Conservation (phyloP, 179 eudicot genomes). For the Silene vulgaris region DNA sequence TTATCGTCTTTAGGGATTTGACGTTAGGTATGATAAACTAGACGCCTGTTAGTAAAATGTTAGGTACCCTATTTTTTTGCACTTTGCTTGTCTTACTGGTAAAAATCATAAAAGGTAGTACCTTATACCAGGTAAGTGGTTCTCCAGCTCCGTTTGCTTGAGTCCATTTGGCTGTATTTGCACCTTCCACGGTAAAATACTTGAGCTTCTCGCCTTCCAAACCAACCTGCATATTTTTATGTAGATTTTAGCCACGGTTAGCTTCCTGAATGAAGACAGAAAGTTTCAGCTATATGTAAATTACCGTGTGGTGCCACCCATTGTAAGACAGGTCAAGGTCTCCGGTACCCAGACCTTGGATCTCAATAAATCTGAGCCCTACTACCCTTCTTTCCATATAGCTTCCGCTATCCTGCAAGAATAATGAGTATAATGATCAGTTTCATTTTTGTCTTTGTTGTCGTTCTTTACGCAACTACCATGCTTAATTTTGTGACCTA, state of each 20-base stretch:
- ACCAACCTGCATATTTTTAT: slow-evolving; percentile 38
- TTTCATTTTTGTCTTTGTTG: neutral
- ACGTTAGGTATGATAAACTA: neutral
- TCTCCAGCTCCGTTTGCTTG: slow-evolving; percentile 32
- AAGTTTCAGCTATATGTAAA: neutral
- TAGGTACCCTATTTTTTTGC: neutral
- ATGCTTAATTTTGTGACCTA: neutral
- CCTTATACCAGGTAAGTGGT: slow-evolving; percentile 83
- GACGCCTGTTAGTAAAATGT: neutral
- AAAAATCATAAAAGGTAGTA: slow-evolving; percentile 24
- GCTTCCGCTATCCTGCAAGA: slow-evolving; percentile 69
- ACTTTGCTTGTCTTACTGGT: neutral
- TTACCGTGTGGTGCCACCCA: slow-evolving; percentile 69
- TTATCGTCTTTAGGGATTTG: slow-evolving; percentile 35
- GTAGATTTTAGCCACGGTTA: neutral
- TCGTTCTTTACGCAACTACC: neutral
- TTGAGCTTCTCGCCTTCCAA: slow-evolving; percentile 52
- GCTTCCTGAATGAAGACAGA: neutral
- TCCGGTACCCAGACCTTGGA: slow-evolving; percentile 72
- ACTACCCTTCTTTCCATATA: slow-evolving; percentile 71
- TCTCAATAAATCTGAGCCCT: slow-evolving; percentile 45
- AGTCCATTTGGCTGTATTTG: slow-evolving; percentile 46
- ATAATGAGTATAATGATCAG: neutral
- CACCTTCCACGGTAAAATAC: slow-evolving; percentile 55
- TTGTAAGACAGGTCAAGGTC: slow-evolving; percentile 61